These are phyloP conservation scores for Acer campestre DNA, from an alignment of 345 rosid species.

Conservation along the genomic window DNA sequence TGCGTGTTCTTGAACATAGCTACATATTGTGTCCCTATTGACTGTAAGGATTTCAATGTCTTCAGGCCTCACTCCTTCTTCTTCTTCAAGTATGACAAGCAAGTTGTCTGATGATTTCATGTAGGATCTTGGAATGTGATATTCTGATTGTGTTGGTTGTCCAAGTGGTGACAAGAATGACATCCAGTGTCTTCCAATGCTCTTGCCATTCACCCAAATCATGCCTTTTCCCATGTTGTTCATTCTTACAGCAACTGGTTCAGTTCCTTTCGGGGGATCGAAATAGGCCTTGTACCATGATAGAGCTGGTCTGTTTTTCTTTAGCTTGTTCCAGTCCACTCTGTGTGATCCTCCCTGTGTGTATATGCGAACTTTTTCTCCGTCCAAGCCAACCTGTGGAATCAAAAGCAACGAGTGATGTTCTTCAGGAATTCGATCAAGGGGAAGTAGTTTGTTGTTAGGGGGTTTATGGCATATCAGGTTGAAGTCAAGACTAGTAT, in stretches of 20 bases:
- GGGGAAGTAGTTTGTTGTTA: too few relatives aligned
- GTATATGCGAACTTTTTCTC: constrained; percentile 51
- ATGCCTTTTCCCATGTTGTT: constrained; percentile 74
- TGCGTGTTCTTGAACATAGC: constrained; percentile 52
- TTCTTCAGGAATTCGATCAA: background rate
- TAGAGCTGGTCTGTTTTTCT: constrained; percentile 41
- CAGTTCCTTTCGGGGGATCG: constrained; percentile 65
- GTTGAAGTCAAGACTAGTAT: too few relatives aligned
- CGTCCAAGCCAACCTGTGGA: constrained; percentile 60
- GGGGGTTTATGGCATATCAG: too few relatives aligned
- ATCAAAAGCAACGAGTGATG: background rate
- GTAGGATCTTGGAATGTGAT: constrained; percentile 84
- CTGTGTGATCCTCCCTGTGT: constrained; percentile 52
- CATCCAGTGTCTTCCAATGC: constrained; percentile 86
- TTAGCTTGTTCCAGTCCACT: constrained; percentile 47
- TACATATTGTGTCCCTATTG: constrained; percentile 79
- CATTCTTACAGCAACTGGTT: constrained; percentile 61
- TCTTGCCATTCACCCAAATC: constrained; percentile 85
- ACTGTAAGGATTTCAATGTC: constrained; percentile 50
- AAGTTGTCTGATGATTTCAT: constrained; percentile 63
- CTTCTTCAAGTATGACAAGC: constrained; percentile 75
- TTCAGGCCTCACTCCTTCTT: constrained; percentile 55
- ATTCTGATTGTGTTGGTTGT: constrained; percentile 72
- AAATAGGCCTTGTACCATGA: constrained; percentile 85
- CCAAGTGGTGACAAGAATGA: constrained; percentile 68